A percentile compares a stretch with the other conserved stretches of the same genome.
Evolutionary conservation across 345 rosid species (phyloP).

Genomic region (Erucastrum elatum): DNA sequence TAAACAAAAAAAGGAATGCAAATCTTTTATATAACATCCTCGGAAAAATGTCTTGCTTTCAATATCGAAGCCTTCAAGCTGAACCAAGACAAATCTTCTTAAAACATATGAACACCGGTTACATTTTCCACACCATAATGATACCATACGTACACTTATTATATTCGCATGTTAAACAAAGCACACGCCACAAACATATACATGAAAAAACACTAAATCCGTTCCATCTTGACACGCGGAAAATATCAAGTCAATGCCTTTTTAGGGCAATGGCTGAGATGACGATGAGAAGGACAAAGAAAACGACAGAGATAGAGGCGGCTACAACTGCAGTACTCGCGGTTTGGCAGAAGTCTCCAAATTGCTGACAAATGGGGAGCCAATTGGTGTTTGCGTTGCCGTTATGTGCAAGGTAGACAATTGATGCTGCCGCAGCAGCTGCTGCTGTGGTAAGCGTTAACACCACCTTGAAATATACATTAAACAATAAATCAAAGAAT

Average conservation of each 20-base stretch:
- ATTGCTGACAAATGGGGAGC: constrained; percentile 78
- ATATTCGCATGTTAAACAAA: constrained; percentile 23
- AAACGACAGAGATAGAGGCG: constrained; percentile 47
- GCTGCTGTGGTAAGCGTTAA: constrained; percentile 68
- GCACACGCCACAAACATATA: constrained; percentile 21
- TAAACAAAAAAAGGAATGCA: too few relatives aligned
- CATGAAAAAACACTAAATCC: background rate
- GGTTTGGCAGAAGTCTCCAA: constrained; percentile 73
- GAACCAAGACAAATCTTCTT: background rate
- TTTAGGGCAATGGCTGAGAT: constrained; percentile 66
- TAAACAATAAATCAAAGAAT: background rate
- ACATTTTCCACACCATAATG: constrained; percentile 29
- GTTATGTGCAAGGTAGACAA: constrained; percentile 78
- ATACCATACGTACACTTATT: background rate
- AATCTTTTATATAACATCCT: background rate
- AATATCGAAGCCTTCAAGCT: background rate
- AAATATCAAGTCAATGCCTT: constrained; percentile 28
- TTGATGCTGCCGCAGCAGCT: constrained; percentile 52
- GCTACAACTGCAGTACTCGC: constrained; percentile 77
- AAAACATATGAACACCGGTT: constrained; percentile 1
- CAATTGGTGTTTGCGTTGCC: constrained; percentile 77
- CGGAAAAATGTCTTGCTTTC: background rate
- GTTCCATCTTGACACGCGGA: background rate
- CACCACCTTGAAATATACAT: constrained; percentile 46
- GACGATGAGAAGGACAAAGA: constrained; percentile 52